Evolutionary conservation across 345 rosid genomes (phyloP).

Genomic region (Citrus mangshanensis): DNA sequence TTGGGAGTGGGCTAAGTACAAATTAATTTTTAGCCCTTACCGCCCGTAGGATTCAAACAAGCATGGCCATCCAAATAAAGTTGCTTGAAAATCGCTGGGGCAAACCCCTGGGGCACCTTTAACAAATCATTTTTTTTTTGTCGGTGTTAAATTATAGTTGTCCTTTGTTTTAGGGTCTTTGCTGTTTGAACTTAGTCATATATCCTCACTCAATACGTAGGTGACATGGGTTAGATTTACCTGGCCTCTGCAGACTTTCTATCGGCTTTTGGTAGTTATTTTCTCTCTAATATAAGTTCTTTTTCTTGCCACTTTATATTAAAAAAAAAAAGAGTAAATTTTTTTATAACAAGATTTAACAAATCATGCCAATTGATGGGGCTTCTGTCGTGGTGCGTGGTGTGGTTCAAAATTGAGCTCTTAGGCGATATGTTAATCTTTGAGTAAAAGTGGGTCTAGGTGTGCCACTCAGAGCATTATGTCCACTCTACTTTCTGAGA

Average conservation of each 20-base stretch:
- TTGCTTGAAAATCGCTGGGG: too few species aligned
- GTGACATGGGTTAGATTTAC: background rate
- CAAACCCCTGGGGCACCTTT: too few species aligned
- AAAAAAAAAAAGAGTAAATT: too few species aligned
- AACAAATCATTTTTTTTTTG: background rate
- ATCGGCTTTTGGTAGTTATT: background rate
- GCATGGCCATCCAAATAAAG: too few species aligned
- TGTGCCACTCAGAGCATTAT: background rate
- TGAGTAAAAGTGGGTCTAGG: background rate
- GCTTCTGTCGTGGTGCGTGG: background rate
- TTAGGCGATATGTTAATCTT: background rate
- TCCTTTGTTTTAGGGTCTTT: background rate
- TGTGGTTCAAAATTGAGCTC: background rate
- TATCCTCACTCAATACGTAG: background rate
- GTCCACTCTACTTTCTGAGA: too few species aligned
- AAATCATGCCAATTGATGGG: background rate
- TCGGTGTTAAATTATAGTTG: background rate
- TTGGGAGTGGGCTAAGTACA: too few species aligned
- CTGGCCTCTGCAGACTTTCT: background rate
- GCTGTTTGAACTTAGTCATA: background rate
- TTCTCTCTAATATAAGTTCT: background rate
- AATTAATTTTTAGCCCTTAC: too few species aligned
- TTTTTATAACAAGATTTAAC: background rate
- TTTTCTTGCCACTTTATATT: background rate
- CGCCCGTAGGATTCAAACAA: too few species aligned